These are phyloP conservation scores for Ogataea populi-albae DNA, from an alignment of 805 yeast genomes.

Conservation along the genomic window DNA sequence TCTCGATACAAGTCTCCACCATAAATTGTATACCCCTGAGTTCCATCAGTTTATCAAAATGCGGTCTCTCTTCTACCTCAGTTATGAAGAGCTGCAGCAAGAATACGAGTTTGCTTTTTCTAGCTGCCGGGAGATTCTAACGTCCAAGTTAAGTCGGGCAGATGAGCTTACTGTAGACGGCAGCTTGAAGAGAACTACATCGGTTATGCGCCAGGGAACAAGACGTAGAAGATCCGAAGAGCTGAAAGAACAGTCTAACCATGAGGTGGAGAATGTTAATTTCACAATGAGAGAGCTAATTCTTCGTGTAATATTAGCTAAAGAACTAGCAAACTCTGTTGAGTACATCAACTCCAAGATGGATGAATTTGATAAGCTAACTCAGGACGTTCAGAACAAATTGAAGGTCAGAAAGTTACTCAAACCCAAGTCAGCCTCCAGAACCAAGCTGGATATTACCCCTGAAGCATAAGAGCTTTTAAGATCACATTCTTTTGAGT, in stretches of 20 bases:
- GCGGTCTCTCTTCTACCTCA: slow-evolving; percentile 9
- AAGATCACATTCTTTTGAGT: too few species aligned
- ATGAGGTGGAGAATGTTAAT: slow-evolving; percentile 3
- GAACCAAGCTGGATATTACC: too few species aligned
- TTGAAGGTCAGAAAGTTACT: slow-evolving; percentile 14
- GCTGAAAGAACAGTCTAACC: slow-evolving; percentile 7
- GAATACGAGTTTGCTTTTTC: slow-evolving; percentile 9
- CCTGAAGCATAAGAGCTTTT: too few species aligned
- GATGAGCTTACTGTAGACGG: slow-evolving; percentile 5
- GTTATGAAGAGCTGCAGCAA: slow-evolving; percentile 9
- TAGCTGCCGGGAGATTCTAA: slow-evolving; percentile 8
- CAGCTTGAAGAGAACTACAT: slow-evolving; percentile 7
- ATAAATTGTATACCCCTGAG: slow-evolving; percentile 8
- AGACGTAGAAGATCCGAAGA: slow-evolving; percentile 8
- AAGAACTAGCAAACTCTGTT: slow-evolving; percentile 10
- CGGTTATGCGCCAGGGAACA: slow-evolving; percentile 22
- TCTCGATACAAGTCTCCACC: slow-evolving; percentile 6
- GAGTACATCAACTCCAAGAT: slow-evolving; percentile 10
- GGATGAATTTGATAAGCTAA: slow-evolving; percentile 10
- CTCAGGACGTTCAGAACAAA: slow-evolving; percentile 8
- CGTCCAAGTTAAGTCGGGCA: slow-evolving; percentile 2
- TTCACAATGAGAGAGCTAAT: slow-evolving; percentile 16
- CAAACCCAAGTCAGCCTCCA: slow-evolving; percentile 1
- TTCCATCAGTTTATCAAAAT: slow-evolving; percentile 10
- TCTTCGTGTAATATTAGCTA: slow-evolving; percentile 19